phyloP scores from a whole-genome alignment of 202 grass and related monocot species.

The Cymbopogon flexuosus region DNA sequence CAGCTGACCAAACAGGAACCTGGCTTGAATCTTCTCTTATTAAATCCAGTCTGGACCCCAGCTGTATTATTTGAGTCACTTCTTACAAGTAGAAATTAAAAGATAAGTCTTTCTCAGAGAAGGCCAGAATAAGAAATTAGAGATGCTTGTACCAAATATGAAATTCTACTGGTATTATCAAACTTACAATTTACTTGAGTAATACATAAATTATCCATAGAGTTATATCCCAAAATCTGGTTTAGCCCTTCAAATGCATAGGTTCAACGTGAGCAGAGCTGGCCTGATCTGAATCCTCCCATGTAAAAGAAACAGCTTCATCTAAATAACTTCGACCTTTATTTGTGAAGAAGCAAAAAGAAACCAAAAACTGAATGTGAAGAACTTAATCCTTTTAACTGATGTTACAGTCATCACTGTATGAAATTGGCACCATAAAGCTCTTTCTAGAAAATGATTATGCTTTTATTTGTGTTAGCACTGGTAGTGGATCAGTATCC shows the following conservation, averaged over 20 bases:
- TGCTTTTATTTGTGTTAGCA: background rate
- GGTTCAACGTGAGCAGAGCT: background rate
- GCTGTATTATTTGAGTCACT: background rate
- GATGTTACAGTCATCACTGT: background rate
- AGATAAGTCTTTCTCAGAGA: background rate
- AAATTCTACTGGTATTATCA: background rate
- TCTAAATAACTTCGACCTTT: background rate
- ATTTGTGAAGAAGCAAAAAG: constrained; percentile 7
- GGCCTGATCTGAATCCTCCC: background rate
- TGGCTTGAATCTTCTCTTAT: background rate
- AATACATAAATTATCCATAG: background rate
- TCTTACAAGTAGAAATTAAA: background rate
- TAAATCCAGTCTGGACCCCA: background rate
- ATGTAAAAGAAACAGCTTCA: background rate
- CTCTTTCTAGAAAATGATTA: background rate
- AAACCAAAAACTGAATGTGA: background rate
- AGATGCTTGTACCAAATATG: background rate
- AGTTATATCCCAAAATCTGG: background rate
- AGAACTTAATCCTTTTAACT: background rate
- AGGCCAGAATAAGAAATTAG: background rate
- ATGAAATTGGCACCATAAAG: background rate
- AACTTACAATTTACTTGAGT: background rate
- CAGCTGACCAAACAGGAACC: background rate
- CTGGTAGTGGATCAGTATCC: background rate
- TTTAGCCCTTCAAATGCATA: background rate